These are phyloP conservation scores for Prunus yedoensis DNA, from an alignment of 331 rosid species.

Conservation along the genomic window DNA sequence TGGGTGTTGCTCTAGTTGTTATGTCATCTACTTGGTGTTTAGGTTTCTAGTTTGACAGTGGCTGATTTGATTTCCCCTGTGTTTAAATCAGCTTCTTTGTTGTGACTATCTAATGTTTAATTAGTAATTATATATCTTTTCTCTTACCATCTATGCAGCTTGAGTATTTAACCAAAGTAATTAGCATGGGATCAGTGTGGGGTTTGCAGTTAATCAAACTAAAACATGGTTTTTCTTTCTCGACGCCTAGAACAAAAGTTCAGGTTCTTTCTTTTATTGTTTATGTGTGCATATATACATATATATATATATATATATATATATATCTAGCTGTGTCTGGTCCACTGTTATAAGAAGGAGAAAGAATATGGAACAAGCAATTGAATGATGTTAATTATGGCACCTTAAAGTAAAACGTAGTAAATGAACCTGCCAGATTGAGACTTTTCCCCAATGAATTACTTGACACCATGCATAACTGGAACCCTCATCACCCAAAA, in stretches of 20 bases:
- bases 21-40: slow-evolving; percentile 2
- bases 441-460: not conserved
- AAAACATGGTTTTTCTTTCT: too few species aligned
- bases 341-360: not conserved
- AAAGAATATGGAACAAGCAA: not conserved
- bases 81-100: not conserved
- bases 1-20: not conserved
- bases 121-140: too few species aligned
- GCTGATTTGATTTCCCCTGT: not conserved
- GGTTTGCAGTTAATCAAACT: too few species aligned
- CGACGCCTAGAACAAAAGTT: not conserved
- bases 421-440: not conserved
- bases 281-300: not conserved
- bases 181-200: too few species aligned
- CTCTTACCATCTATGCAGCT: too few species aligned
- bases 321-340: not conserved
- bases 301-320: not conserved
- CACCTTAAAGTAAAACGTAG: not conserved
- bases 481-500: not conserved
- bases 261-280: too few species aligned
- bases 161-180: too few species aligned
- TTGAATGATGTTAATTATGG: too few species aligned
- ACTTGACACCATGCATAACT: not conserved
- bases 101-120: not conserved
- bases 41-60: not conserved